Evolutionary conservation across 2,329 filamentous ascomycete species (phyloP).

Genomic region (Paraconiothyrium sp.): DNA sequence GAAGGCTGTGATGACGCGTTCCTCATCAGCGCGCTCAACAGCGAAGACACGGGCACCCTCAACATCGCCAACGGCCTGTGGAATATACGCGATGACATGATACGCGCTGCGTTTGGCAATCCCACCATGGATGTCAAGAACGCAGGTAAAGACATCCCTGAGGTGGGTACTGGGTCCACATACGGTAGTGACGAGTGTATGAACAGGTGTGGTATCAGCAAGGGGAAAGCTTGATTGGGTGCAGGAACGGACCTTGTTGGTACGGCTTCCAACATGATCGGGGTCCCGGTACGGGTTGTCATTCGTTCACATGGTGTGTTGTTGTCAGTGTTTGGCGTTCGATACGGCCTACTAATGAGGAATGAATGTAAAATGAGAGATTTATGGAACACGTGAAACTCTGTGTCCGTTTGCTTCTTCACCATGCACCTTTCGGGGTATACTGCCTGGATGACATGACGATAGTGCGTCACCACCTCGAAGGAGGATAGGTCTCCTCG

Average conservation of each 20-base stretch:
- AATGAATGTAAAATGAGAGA: background rate
- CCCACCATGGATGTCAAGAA: constrained; percentile 42
- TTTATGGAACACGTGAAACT: background rate
- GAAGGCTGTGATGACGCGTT: constrained; percentile 60
- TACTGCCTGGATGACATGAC: background rate
- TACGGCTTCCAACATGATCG: background rate
- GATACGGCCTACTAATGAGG: background rate
- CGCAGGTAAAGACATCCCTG: constrained; percentile 45
- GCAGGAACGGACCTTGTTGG: background rate
- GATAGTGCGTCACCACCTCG: background rate
- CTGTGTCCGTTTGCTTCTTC: background rate
- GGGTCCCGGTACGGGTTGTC: background rate
- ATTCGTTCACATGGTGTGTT: background rate
- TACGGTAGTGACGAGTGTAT: constrained; percentile 54
- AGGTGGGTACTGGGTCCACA: constrained; percentile 55
- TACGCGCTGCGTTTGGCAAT: constrained; percentile 56
- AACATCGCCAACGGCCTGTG: constrained; percentile 59
- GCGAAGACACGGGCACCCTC: constrained; percentile 60
- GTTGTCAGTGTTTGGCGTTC: background rate
- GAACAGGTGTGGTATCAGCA: constrained; percentile 20
- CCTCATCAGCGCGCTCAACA: constrained; percentile 60
- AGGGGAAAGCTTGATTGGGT: background rate
- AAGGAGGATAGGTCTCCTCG: background rate
- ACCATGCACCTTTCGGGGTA: background rate
- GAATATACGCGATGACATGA: constrained; percentile 51